Evolutionary conservation across 179 eudicot species (phyloP), one percentile per base, ranked within the genome.

Genomic region (Sideroxylon spinosum): DNA sequence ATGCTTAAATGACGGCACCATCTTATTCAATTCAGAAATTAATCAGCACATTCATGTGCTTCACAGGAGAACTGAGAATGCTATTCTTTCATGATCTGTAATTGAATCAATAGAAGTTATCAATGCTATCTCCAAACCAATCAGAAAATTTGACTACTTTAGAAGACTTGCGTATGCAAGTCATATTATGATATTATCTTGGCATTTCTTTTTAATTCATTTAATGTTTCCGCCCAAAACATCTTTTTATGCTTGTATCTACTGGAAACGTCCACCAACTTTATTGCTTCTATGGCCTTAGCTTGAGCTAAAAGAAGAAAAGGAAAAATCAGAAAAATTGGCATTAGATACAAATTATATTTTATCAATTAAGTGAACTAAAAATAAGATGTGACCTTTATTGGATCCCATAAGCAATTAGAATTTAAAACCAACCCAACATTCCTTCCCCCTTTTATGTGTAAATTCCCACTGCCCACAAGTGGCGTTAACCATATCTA

Each of bases 1-100:
- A 82, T 79, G 88, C 84, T 81, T 90, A 97, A 83, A 95, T 90
- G n/a, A 93, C 95, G 74, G 77, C 83, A 85, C 88, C 98, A 95
- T 91, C 66, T 90, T 83, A 83, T 89, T 86, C 81, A 95, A 71
- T 72, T 95, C 97, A 0, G 98, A 98, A 78, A 95, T 86, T 78
- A 87, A 82, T 87, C 92, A 20, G 84, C 90, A 79, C 97, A 88
- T 55, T 90, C 90, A 80, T 93, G 97, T 25, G 98, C 98, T 83
- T 89, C 89, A 71, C 56, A 87, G 59, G 98, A 87, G 29, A 95
- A 93, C 79, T 86, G 83, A n/a, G 84, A 78, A 79, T 95, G 98
- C 60, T 93, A 97, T 70, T 86, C 80, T 81, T 88, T 95, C 90
- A 95, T 86, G 67, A 19, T 76, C 98, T 95, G 90, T 49, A 81